phyloP scores from a whole-genome alignment of 768 basidiomycete genomes.

The Collybiopsis confluens region DNA sequence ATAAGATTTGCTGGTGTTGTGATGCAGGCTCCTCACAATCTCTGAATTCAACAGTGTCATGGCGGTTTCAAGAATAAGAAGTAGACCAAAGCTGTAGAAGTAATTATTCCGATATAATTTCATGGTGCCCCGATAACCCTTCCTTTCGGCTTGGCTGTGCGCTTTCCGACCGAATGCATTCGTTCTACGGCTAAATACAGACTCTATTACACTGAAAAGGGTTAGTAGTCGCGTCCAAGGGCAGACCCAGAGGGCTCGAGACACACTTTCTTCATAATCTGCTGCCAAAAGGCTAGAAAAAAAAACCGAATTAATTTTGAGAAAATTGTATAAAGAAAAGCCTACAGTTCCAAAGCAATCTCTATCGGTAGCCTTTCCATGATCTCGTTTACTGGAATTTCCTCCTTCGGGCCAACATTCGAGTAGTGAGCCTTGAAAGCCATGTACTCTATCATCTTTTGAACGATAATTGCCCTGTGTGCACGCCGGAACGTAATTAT shows the following conservation, averaged over 20 bases:
- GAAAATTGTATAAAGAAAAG: conserved; percentile 13
- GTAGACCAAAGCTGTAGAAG: too few species aligned
- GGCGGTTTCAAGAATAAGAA: conserved; percentile 1
- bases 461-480: conserved; percentile 67
- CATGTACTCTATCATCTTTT: conserved; percentile 90
- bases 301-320: neutral
- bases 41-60: neutral
- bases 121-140: too few species aligned
- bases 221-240: neutral
- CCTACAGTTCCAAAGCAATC: conserved; percentile 85
- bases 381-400: conserved; percentile 73
- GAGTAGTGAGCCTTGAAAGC: conserved; percentile 79
- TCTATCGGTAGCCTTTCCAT: conserved; percentile 82
- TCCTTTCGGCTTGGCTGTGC: too few species aligned
- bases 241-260: too few species aligned
- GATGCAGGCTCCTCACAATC: neutral
- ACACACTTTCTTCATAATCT: conserved; percentile 61
- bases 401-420: conserved; percentile 65
- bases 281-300: conserved; percentile 50
- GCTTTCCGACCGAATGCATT: too few species aligned
- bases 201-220: neutral
- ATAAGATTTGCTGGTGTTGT: conserved; percentile 1
- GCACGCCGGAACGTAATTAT: too few species aligned
- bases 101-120: too few species aligned
- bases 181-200: too few species aligned